A percentile compares a stretch with the other conserved stretches of the same genome.
phyloP scores from a whole-genome alignment of 768 basidiomycete species.

The Pulveroboletus ravenelii region DNA sequence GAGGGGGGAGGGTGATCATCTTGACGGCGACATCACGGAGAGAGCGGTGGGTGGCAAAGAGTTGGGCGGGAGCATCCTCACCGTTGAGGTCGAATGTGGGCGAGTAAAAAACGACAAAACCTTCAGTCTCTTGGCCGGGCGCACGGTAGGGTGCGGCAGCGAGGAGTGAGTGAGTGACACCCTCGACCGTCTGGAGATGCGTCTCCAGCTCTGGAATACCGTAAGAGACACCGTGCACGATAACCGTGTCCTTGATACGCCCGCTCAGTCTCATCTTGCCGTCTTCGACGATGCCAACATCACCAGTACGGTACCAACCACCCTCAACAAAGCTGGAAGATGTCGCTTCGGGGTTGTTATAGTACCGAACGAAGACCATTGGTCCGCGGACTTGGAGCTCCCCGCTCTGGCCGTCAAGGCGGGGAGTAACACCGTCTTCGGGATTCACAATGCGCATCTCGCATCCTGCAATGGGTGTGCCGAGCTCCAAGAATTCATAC shows the following conservation, averaged over 20 bases:
- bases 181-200: conserved; percentile 35
- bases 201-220: conserved; percentile 26
- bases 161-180: conserved; percentile 30
- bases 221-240: conserved; percentile 1
- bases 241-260: conserved; percentile 1
- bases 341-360: not conserved
- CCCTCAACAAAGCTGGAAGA: conserved; percentile 40
- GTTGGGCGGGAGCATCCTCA: conserved; percentile 23
- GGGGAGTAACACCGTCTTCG: conserved; percentile 23
- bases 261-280: conserved; percentile 25
- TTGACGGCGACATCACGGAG: conserved; percentile 29
- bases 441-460: conserved; percentile 34
- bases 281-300: conserved; percentile 38
- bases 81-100: conserved; percentile 19
- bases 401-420: conserved; percentile 8
- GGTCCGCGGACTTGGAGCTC: conserved; percentile 2
- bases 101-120: conserved; percentile 37
- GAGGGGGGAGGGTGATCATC: conserved; percentile 16
- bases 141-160: conserved; percentile 36
- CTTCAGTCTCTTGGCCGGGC: conserved; percentile 35
- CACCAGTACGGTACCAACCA: conserved; percentile 61
- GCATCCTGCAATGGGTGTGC: conserved; percentile 28
- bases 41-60: conserved; percentile 28
- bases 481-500: conserved; percentile 37
- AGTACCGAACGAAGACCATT: not conserved